Conservation (phyloP, 2,329 filamentous ascomycete genomes). For the Zelopaecilomyces penicillatus region DNA sequence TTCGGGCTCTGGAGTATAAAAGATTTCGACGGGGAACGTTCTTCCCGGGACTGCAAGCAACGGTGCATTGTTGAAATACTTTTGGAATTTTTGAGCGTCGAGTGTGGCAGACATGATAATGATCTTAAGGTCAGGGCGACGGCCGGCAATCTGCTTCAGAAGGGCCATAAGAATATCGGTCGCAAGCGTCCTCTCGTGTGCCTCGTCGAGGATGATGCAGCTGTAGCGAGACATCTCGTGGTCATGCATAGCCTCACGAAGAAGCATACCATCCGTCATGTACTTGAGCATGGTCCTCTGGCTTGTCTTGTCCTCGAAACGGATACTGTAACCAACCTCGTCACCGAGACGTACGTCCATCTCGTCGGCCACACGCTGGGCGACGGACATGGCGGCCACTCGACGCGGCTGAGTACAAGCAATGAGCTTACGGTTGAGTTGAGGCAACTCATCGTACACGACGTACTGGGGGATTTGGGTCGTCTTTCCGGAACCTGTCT, state of each 20-base stretch:
- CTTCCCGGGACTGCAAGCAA: slow-evolving; percentile 89
- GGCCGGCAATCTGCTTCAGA: slow-evolving; percentile 77
- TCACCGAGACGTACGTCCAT: slow-evolving; percentile 89
- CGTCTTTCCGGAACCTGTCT: slow-evolving; percentile 98
- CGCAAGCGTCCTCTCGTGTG: slow-evolving; percentile 92
- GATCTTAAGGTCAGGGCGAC: slow-evolving; percentile 86
- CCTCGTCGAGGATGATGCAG: slow-evolving; percentile 97
- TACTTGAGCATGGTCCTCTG: slow-evolving; percentile 92
- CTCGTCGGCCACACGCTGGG: slow-evolving; percentile 94
- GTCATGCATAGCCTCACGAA: slow-evolving; percentile 94
- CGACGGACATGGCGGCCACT: slow-evolving; percentile 97
- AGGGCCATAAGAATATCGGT: slow-evolving; percentile 97
- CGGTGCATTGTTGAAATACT: slow-evolving; percentile 91
- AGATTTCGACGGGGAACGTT: slow-evolving; percentile 95
- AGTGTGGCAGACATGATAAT: slow-evolving; percentile 98
- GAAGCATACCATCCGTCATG: slow-evolving; percentile 99
- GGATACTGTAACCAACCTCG: slow-evolving; percentile 97
- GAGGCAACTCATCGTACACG: slow-evolving; percentile 89
- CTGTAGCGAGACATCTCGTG: slow-evolving; percentile 86
- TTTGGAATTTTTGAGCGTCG: slow-evolving; percentile 95
- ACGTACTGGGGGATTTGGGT: slow-evolving; percentile 99
- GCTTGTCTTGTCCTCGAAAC: slow-evolving; percentile 92
- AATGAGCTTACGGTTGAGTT: slow-evolving; percentile 77
- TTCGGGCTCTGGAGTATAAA: slow-evolving; percentile 94
- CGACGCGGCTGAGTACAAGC: slow-evolving; percentile 96